phyloP scores from a whole-genome alignment of 2,329 filamentous ascomycete genomes.

The Penicillium sp. region DNA sequence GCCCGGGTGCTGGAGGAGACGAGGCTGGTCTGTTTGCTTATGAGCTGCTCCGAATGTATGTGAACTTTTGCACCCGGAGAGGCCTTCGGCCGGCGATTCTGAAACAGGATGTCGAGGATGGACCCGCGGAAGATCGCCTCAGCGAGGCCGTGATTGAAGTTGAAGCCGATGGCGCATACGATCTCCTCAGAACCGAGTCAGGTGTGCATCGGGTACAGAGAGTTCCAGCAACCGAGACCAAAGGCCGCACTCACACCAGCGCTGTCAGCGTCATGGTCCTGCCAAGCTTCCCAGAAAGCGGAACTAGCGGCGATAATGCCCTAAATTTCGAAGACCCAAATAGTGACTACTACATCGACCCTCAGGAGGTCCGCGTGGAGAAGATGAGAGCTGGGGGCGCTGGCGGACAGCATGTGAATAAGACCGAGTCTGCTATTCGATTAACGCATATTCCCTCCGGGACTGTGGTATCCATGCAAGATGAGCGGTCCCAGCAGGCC shows the following conservation, averaged over 20 bases:
- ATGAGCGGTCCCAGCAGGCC: conserved; percentile 79
- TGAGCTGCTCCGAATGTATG: conserved; percentile 86
- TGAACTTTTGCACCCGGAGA: conserved; percentile 63
- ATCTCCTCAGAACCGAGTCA: conserved; percentile 74
- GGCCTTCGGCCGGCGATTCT: conserved; percentile 63
- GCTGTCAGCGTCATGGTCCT: conserved; percentile 89
- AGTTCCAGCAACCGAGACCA: conserved; percentile 82
- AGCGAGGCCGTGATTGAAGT: conserved; percentile 86
- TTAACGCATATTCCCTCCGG: conserved; percentile 86
- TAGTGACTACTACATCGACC: conserved; percentile 86
- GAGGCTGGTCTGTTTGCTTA: conserved; percentile 89
- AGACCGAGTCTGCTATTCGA: conserved; percentile 90
- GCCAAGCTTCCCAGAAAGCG: conserved; percentile 63
- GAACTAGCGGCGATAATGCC: conserved; percentile 47
- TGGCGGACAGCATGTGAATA: conserved; percentile 97
- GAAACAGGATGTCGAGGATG: conserved; percentile 73
- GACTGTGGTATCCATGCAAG: conserved; percentile 85
- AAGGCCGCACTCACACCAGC: conserved; percentile 87
- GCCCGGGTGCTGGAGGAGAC: conserved; percentile 83
- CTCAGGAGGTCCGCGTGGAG: conserved; percentile 73
- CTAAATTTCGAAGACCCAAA: conserved; percentile 72
- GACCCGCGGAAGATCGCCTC: conserved; percentile 60
- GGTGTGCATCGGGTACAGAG: conserved; percentile 94
- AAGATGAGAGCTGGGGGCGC: conserved; percentile 89
- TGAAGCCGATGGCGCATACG: conserved; percentile 70